Base-by-base conservation (phyloP, 2,329 filamentous ascomycete species). In the Mycocentrospora acerina region DNA sequence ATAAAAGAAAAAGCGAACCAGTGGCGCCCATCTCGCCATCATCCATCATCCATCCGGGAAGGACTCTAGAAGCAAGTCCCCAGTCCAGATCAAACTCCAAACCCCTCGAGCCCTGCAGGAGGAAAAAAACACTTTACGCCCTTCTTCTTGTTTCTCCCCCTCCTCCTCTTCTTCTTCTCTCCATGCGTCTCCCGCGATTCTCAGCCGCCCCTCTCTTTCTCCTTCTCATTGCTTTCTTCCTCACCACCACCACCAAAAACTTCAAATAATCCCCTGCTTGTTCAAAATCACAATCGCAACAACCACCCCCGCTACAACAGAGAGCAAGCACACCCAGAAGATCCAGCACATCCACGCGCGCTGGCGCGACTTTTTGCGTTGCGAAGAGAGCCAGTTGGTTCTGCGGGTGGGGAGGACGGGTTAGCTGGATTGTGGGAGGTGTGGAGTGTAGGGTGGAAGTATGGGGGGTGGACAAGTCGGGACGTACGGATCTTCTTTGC, bases 301-400 rank as follows among this genome's bases (percentile, higher is more conserved):
- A 9, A 77, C 70, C 2, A 73, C 59, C 1, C 64, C 72, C 0
- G 67, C 70, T 0, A 76, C 62, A 8, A 79, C 36, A 2, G 69
- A 61, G n/a, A 72, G 49, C 33, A 76, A 62, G n/a, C 51, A 48
- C 2, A 71, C 40, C 73, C 73, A 76, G 53, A 75, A 76, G 11
- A 51, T 44, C 62, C 67, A 74, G 51, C 73, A 76, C 35, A 80
- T 67, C 35, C 70, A 70, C 15, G 71, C 71, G 8, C 73, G 68
- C 31, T 70, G 71, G 4, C 60, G 54, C 37, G 67, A 66, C 52
- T 81, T 81, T 32, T 60, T 60, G 12, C 68, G 64, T 61, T 81
- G 71, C 6, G 66, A 65, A 24, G 67, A 68, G 22, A 82, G 75
- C 79, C 79, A 82, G 35, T 70, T 71, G 48, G 75, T 66, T 40